Evolutionary conservation across 306 rosid species (phyloP), one percentile per base, ranked within the genome.

Genomic region (Crataegus laevigata): DNA sequence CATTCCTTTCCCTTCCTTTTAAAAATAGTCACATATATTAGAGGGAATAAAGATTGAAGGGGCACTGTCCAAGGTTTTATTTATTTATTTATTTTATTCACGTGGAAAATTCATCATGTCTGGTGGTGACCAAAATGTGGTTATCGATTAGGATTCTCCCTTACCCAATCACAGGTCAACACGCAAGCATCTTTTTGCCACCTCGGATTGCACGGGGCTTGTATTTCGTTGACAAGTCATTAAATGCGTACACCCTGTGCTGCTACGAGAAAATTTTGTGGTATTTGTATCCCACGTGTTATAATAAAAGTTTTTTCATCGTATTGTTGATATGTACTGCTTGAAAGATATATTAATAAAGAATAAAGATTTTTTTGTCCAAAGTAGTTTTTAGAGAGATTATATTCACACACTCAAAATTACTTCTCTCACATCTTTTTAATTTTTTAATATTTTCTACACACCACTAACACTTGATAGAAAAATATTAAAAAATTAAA

Each of bases 91-190:
- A n/a, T n/a, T 8, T 72, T 43, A 11, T 54, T 64, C 40, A 45
- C 75, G 36, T 36, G 67, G 88, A 87, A 88, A 88, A 87, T 87
- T 82, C 93, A 80, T 45, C 76, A 54, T 83, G 85, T 90, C 85
- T 75, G 74, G 82, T 75, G 74, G 82, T 71, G 21, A 80, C 74
- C 77, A 78, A 51, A 72, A 52, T 29, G 70, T 61, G 74, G 76
- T 52, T 78, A 89, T 80, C 57, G 83, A 90, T 80, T 75, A 82
- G 42, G 92, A 90, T 92, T 88, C 92, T 74, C 74, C 65, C 88
- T 84, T 88, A 87, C 84, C 97, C 8, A 89, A 84, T 70, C 83
- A 58, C 14, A 52, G 84, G 78, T 75, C 79, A 83, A 84, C 84
- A 84, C 52, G 75, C 82, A 76, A 65, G 75, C 83, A 78, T 76